Base-by-base conservation (phyloP, 2,329 filamentous ascomycete species). In the Apiospora sp. region DNA sequence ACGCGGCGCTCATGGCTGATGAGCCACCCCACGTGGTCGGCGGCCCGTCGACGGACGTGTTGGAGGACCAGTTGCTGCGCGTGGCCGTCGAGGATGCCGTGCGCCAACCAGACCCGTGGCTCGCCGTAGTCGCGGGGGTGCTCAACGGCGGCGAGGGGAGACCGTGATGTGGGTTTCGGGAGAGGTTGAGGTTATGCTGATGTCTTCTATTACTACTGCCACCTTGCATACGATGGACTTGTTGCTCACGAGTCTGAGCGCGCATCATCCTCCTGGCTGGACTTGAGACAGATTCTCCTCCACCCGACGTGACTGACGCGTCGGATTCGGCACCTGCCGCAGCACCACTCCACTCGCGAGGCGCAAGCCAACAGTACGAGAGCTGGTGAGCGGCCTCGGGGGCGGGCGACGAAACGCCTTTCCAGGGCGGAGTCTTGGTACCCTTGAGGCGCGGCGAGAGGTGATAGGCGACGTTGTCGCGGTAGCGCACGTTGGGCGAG, bases 351-450 rank as follows among this genome's bases (percentile, higher is more conserved):
- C 87, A 87, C 7, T 77, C 80, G n/a, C 78, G 82, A 3, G 83
- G 82, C 14, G 83, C 83, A 0, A 80, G 73, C 87, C 88, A 90
- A 80, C 88, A 90, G 75, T 89, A 84, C 3, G 86, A 88, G 24
- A 86, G 81, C 77, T 87, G 85, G 74, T 89, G 87, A 12, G 81
- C 77, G 0, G 84, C 83, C 72, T 87, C 84, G 19, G 72, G 74
- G 27, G 71, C 76, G 37, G 75, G 72, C 30, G 70, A 74, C 5
- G 69, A 75, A 13, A 77, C 77, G 4, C 81, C 82, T 69, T 84
- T 86, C 90, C 90, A 92, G 3, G 89, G 88, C 1, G 89, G 89
- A 46, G 85, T 82, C 73, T 83, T 83, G 37, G 85, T 84, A 2
- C 86, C 87, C 73, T 85, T 86, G 3, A 91, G 83, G 0, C 86